phyloP scores from a whole-genome alignment of 2,329 filamentous ascomycete species.

The Scytalidium lignicola region DNA sequence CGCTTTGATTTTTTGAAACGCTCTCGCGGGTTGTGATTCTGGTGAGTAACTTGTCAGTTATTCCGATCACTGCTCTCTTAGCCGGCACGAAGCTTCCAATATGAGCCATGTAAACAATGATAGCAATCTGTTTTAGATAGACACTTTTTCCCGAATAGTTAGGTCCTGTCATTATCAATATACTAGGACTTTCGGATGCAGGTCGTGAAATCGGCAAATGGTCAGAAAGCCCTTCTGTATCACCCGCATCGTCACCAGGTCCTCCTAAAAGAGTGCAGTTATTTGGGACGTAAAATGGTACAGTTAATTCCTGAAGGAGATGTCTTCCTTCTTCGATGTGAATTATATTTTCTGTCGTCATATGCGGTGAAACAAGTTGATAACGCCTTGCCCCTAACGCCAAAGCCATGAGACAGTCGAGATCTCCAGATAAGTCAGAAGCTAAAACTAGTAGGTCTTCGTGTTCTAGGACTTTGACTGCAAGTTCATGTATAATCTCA shows the following conservation, averaged over 20 bases:
- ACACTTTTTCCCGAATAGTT: slow-evolving; percentile 97
- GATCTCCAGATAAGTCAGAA: slow-evolving; percentile 79
- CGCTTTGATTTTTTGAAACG: slow-evolving; percentile 53
- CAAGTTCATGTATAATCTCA: slow-evolving; percentile 75
- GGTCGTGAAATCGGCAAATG: background rate
- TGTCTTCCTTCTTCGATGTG: slow-evolving; percentile 76
- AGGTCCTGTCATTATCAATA: slow-evolving; percentile 81
- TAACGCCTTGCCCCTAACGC: slow-evolving; percentile 72
- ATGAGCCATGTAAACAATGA: slow-evolving; percentile 90
- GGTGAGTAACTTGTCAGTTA: slow-evolving; percentile 91
- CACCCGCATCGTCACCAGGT: slow-evolving; percentile 22
- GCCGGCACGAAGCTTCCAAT: slow-evolving; percentile 91
- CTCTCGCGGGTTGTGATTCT: slow-evolving; percentile 71
- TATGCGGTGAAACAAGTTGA: slow-evolving; percentile 61
- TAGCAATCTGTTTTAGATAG: slow-evolving; percentile 86
- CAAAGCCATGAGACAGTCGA: slow-evolving; percentile 80
- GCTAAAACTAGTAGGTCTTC: slow-evolving; percentile 60
- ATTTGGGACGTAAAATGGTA: slow-evolving; percentile 78
- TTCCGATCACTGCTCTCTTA: slow-evolving; percentile 65
- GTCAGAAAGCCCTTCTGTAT: background rate
- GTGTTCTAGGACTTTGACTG: slow-evolving; percentile 63
- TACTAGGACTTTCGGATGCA: slow-evolving; percentile 46
- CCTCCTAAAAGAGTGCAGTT: slow-evolving; percentile 67
- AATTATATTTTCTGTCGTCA: slow-evolving; percentile 67
- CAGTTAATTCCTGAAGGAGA: slow-evolving; percentile 77